A percentile compares a stretch with the other conserved stretches of the same genome.
phyloP scores from a whole-genome alignment of 1,139 yeast genomes.

The Kodamaea plutei region DNA sequence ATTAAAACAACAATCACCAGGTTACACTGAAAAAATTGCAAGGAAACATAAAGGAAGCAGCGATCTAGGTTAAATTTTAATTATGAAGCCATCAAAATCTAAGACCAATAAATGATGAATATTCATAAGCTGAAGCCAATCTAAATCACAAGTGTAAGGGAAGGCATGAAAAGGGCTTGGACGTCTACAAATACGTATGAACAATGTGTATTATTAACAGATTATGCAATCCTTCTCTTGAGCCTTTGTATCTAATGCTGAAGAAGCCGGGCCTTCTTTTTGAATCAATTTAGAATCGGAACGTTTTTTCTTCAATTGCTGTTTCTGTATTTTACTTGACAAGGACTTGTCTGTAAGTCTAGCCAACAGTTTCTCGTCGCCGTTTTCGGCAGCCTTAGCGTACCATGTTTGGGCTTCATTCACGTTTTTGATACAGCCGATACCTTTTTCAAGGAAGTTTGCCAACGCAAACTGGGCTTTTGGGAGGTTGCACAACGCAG shows the following conservation, averaged over 20 bases:
- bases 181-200: too few relatives aligned
- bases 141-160: too few relatives aligned
- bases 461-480: conserved; percentile 89
- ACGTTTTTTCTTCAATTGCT: conserved; percentile 22
- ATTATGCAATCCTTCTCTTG: conserved; percentile 45
- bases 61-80: too few relatives aligned
- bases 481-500: conserved; percentile 69
- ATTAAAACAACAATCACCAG: too few relatives aligned
- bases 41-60: too few relatives aligned
- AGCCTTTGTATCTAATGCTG: conserved; percentile 15
- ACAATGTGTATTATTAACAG: too few relatives aligned
- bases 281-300: neutral
- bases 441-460: conserved; percentile 80
- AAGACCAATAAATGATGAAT: too few relatives aligned
- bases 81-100: too few relatives aligned
- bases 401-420: conserved; percentile 72
- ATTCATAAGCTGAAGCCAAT: too few relatives aligned
- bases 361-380: conserved; percentile 60
- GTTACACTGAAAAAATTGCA: too few relatives aligned
- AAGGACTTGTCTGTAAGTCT: conserved; percentile 33
- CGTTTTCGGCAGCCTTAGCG: conserved; percentile 65
- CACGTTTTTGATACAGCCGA: conserved; percentile 67
- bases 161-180: too few relatives aligned
- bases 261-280: conserved; percentile 8
- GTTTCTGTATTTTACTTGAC: conserved; percentile 29